Percentiles rank a stretch among this genome's conserved stretches.
phyloP scores from a whole-genome alignment of 805 yeast genomes.

The Ogataea polymorpha region DNA sequence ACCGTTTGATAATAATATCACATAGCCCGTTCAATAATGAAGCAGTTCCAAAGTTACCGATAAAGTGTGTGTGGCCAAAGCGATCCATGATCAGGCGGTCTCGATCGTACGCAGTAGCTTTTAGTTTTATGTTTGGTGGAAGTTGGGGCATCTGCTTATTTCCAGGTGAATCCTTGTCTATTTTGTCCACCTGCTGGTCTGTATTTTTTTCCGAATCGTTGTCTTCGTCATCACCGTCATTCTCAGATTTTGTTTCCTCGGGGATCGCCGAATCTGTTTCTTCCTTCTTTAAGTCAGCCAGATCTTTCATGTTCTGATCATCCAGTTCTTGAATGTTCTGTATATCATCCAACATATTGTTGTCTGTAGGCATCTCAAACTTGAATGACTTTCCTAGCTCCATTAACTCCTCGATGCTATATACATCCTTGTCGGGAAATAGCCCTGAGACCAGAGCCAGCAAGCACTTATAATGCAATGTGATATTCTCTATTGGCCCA shows the following conservation, averaged over 20 bases:
- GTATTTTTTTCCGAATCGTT: not conserved
- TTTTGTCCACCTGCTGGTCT: not conserved
- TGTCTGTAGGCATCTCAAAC: constrained; percentile 35
- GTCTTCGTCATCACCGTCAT: not conserved
- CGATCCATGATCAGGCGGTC: constrained; percentile 42
- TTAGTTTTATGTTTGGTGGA: constrained; percentile 23
- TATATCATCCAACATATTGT: constrained; percentile 14
- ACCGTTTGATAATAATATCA: constrained; percentile 39
- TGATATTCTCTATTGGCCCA: constrained; percentile 42
- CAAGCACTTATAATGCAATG: constrained; percentile 42
- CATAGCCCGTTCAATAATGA: constrained; percentile 42
- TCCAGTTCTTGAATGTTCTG: constrained; percentile 11
- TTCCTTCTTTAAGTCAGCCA: constrained; percentile 1
- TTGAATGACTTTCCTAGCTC: constrained; percentile 35
- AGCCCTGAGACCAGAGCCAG: constrained; percentile 37
- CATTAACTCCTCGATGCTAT: constrained; percentile 40
- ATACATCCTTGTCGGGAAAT: constrained; percentile 43
- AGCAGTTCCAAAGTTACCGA: constrained; percentile 46
- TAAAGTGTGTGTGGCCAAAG: constrained; percentile 45
- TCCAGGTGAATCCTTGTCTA: not conserved
- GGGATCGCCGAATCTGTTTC: not conserved
- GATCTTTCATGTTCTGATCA: not conserved
- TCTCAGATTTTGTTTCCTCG: not conserved
- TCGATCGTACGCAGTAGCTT: constrained; percentile 22
- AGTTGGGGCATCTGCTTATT: constrained; percentile 12